These are phyloP conservation scores for Pleurotus cornucopiae DNA, from an alignment of 768 basidiomycete genomes.

Conservation along the genomic window DNA sequence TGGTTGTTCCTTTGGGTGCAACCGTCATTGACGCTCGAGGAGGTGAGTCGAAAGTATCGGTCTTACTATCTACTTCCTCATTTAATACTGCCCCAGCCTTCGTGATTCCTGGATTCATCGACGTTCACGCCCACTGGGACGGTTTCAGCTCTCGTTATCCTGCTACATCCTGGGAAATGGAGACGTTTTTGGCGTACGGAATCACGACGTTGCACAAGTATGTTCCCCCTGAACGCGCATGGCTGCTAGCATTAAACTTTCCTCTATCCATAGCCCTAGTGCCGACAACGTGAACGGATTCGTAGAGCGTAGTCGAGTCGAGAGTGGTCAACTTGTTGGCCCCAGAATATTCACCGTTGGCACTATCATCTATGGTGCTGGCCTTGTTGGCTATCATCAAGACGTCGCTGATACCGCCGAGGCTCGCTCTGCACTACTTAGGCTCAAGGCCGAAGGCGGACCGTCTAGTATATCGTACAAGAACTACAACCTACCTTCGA, in stretches of 20 bases:
- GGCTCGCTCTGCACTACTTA: constrained; percentile 58
- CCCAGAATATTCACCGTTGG: constrained; percentile 74
- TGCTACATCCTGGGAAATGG: constrained; percentile 68
- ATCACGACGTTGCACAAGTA: constrained; percentile 79
- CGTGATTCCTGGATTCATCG: constrained; percentile 69
- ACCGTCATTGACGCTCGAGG: constrained; percentile 55
- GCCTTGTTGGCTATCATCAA: constrained; percentile 42
- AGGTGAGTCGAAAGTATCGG: constrained; percentile 35
- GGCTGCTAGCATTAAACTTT: no score
- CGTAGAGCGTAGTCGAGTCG: constrained; percentile 62
- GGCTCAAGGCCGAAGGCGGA: constrained; percentile 72
- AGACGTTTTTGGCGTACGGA: constrained; percentile 73
- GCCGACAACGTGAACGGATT: constrained; percentile 58
- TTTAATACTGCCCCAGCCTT: constrained; percentile 37
- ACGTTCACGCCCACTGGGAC: constrained; percentile 73
- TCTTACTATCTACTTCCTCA: background rate
- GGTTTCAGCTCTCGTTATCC: constrained; percentile 52
- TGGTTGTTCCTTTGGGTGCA: constrained; percentile 32
- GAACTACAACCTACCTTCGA: constrained; percentile 69
- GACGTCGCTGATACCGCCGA: constrained; percentile 60
- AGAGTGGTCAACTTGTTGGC: constrained; percentile 64
- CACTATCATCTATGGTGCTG: constrained; percentile 58
- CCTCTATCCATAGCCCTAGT: constrained; percentile 48
- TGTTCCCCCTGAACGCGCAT: background rate
- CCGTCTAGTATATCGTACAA: constrained; percentile 71